A percentile compares a stretch with the other conserved stretches of the same genome.
Conservation (phyloP, 257 asterid genomes). For the Forsythia suspensa region DNA sequence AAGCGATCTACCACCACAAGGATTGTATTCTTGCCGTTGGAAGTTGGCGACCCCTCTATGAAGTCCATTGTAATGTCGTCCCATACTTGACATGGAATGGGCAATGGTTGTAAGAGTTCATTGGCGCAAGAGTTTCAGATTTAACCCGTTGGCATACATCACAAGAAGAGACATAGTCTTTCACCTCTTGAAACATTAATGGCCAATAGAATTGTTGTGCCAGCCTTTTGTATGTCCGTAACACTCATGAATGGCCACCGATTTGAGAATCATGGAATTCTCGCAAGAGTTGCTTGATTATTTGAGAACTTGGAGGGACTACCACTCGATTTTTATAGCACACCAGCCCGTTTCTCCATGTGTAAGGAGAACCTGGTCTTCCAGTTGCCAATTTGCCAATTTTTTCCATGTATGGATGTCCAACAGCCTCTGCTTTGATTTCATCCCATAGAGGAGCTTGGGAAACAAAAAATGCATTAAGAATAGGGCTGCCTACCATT, state of each 20-base stretch:
- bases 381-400: background rate
- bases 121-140: background rate
- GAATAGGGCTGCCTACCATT: no score
- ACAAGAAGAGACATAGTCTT: background rate
- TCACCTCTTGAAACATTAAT: background rate
- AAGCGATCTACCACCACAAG: background rate
- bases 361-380: no score
- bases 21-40: background rate
- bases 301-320: background rate
- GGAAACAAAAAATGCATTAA: no score
- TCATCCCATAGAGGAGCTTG: no score
- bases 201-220: background rate
- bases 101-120: background rate
- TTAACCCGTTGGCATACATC: background rate
- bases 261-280: background rate
- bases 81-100: background rate
- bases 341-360: background rate
- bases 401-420: background rate
- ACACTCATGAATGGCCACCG: background rate
- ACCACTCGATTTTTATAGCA: background rate
- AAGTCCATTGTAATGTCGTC: background rate
- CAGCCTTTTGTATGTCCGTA: background rate
- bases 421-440: no score
- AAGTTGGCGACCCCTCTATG: background rate
- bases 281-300: no score